Percentiles rank a stretch among this genome's conserved stretches.
phyloP scores from a whole-genome alignment of 78 protist species.

The Tieghemostelium lacteum region DNA sequence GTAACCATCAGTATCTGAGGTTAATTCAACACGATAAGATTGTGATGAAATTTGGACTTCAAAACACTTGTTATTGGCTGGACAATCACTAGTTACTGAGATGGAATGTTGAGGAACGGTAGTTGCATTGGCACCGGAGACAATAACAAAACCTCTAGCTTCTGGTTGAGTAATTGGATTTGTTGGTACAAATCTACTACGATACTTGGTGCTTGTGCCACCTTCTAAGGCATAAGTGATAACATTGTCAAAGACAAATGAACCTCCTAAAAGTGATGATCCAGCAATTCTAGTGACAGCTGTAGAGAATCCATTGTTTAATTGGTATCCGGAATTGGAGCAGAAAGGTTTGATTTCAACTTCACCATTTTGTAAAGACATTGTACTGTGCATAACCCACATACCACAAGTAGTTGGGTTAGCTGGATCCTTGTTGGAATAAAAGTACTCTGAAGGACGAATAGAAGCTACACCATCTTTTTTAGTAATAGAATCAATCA shows the following conservation, averaged over 20 bases:
- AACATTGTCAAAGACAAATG: background rate
- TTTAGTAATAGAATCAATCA: no score
- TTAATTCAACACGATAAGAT: slow-evolving; percentile 1
- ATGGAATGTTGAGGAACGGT: background rate
- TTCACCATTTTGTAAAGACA: no score
- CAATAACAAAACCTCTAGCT: background rate
- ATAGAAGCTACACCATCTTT: no score
- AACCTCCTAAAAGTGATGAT: background rate
- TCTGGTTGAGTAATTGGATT: background rate
- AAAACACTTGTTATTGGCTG: background rate
- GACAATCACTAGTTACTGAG: background rate
- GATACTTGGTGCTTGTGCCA: background rate
- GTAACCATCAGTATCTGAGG: background rate
- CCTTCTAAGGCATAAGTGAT: background rate
- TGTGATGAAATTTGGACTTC: background rate
- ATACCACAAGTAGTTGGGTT: no score
- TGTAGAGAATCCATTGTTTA: background rate
- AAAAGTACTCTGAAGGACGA: no score
- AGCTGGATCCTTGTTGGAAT: no score
- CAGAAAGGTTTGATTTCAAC: slow-evolving; percentile 2
- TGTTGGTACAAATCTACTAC: background rate
- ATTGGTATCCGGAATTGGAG: background rate
- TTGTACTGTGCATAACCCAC: no score
- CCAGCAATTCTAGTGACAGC: background rate
- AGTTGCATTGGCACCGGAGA: background rate